Evolutionary conservation across 208 protist species (phyloP), one percentile per base, ranked within the genome.

Genomic region (Eutreptiella sp.): DNA sequence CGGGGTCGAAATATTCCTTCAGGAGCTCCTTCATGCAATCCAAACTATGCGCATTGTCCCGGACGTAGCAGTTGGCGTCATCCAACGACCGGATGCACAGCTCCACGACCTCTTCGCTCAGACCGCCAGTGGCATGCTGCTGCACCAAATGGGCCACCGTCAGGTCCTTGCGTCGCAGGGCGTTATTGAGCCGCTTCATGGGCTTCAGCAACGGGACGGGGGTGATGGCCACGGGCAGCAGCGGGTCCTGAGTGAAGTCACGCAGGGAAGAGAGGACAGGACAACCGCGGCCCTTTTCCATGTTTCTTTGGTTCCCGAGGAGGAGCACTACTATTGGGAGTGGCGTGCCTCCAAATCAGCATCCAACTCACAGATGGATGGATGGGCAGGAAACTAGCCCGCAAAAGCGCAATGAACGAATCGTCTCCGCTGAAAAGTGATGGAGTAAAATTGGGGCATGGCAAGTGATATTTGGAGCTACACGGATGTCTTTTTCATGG

Each of bases 11-110:
- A 73, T 83, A 62, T 52, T 73, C 43, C 39, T 81, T 76, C 43
- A 94, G 68, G 28, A 86, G 60, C 60, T 75, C 46, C 4, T 92
- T 50, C 58, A 94, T 68, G 38, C 73, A 42, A 58, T 76, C 73
- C 5, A 76, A 84, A 27, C 79, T 80, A 23, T 81, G 68, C 0
- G 83, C 83, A 63, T 90, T 90, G 61, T 88, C 84, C 46, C 88
- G 88, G 5, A 81, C 73, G 64, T 90, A 94, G 62, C 79, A 79
- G 66, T 90, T 89, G 2, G 81, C 82, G 62, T 94, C 88, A 61
- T 89, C 89, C 23, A 94, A 65, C 38, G 85, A 92, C 27, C 84
- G 74, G 45, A 94, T 67, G 24, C 70, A 76, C 2, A 84, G 42
- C 61, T 92, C 84, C 26, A 91, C 78, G 39, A 67, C 68, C 4